A percentile compares a stretch with the other conserved stretches of the same genome.
Conservation (phyloP, 441 rosid genomes). For the Jatropha multifida region DNA sequence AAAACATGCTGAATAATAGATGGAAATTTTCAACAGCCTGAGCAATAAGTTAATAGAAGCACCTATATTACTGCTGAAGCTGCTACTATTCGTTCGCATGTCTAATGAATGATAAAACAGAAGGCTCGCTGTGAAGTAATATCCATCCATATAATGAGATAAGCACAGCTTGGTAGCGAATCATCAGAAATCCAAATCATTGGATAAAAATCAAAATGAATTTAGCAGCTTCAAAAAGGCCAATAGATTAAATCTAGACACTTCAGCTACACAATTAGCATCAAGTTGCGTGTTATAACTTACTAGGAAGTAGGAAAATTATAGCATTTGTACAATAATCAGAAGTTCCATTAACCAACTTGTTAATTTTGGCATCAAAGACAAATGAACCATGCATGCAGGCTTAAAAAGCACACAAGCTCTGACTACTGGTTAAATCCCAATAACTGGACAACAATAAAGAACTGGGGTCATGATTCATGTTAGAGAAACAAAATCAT, state of each 20-base stretch:
- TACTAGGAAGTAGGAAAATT: background rate
- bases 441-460: constrained; percentile 12
- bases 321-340: background rate
- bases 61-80: background rate
- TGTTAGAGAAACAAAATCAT: background rate
- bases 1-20: background rate
- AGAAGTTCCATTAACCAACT: background rate
- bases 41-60: background rate
- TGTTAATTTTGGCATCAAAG: background rate
- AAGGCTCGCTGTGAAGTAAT: background rate
- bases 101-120: background rate
- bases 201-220: background rate
- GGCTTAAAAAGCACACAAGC: background rate
- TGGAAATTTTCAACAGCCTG: background rate
- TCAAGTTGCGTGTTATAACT: background rate
- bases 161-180: background rate
- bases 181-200: background rate
- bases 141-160: background rate
- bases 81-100: background rate
- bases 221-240: background rate
- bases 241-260: background rate
- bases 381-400: background rate
- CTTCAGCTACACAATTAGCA: background rate
- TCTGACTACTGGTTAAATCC: constrained; percentile 5
- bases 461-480: background rate